These are phyloP conservation scores for Colletotrichum eremochloae DNA, from an alignment of 2,329 filamentous ascomycete species.

Conservation along the genomic window DNA sequence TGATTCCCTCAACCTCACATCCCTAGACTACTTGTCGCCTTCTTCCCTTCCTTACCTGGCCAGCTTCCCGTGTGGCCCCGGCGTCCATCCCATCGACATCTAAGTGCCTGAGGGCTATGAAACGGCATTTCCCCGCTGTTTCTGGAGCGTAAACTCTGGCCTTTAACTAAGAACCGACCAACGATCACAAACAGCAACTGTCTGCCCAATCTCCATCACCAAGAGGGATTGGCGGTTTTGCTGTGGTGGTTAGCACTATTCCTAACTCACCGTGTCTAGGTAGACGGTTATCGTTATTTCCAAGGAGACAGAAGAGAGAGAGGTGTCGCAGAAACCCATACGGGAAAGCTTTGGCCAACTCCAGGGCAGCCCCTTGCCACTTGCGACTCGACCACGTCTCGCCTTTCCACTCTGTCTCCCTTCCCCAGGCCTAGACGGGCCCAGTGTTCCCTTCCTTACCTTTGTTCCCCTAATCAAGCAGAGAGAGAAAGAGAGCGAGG, in stretches of 20 bases:
- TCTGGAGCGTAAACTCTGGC: constrained; percentile 33
- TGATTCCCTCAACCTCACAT: neutral
- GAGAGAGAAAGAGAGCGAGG: neutral
- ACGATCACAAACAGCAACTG: neutral
- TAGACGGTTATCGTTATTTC: neutral
- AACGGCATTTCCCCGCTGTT: constrained; percentile 38
- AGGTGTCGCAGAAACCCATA: constrained; percentile 4
- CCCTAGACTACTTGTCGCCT: neutral
- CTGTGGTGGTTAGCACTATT: neutral
- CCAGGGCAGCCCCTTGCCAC: constrained; percentile 38
- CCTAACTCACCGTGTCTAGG: neutral
- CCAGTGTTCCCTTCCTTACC: constrained; percentile 10
- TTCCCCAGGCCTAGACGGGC: constrained; percentile 31
- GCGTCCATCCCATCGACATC: constrained; percentile 26
- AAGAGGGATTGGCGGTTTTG: constrained; percentile 17
- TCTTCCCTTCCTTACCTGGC: constrained; percentile 10
- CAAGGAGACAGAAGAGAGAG: neutral
- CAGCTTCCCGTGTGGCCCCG: constrained; percentile 11
- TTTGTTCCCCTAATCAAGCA: constrained; percentile 36
- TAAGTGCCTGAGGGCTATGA: constrained; percentile 21
- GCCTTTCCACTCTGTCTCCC: constrained; percentile 21
- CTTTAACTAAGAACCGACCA: constrained; percentile 23
- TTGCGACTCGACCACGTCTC: constrained; percentile 42
- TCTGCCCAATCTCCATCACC: constrained; percentile 18
- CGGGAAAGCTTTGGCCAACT: constrained; percentile 40